Percentiles rank a stretch among this genome's conserved stretches.
Evolutionary conservation across 768 basidiomycete genomes (phyloP).

Genomic region (Amanita molliuscula): DNA sequence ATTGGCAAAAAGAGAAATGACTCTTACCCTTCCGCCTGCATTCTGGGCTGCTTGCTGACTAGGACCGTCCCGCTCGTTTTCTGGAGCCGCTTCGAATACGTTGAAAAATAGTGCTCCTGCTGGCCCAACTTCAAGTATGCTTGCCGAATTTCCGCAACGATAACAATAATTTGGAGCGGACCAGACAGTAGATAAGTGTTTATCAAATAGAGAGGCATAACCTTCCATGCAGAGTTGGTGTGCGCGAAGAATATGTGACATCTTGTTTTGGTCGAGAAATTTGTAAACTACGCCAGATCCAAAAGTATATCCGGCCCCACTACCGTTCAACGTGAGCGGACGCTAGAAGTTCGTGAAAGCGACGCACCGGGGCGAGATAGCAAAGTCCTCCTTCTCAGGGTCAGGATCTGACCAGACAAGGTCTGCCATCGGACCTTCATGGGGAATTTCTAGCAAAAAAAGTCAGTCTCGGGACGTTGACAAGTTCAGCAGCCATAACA

Average conservation of each 20-base stretch:
- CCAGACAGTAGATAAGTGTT: conserved; percentile 96
- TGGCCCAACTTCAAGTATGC: conserved; percentile 91
- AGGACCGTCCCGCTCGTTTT: conserved; percentile 92
- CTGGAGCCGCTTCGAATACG: conserved; percentile 96
- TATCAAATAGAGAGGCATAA: conserved; percentile 93
- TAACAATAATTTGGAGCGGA: conserved; percentile 99
- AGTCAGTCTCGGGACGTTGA: conserved; percentile 10
- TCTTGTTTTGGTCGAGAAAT: conserved; percentile 90
- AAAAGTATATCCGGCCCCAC: conserved; percentile 98
- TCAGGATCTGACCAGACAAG: conserved; percentile 99
- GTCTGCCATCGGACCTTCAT: conserved; percentile 99
- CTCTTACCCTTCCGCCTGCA: conserved; percentile 56
- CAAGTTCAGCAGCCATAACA: conserved; percentile 21
- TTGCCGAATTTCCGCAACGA: conserved; percentile 94
- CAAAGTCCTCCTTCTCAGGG: conserved; percentile 98
- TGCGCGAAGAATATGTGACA: conserved; percentile 95
- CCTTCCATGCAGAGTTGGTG: conserved; percentile 99
- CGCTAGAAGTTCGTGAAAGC: conserved; percentile 7
- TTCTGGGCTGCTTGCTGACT: conserved; percentile 67
- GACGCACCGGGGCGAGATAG: conserved; percentile 89
- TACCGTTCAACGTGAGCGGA: conserved; percentile 24
- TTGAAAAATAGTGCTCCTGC: conserved; percentile 87
- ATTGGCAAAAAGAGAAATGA: conserved; percentile 3
- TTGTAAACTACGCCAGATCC: conserved; percentile 97
- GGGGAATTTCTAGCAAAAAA: conserved; percentile 76